These are phyloP conservation scores for Xylariaceae sp. DNA, from an alignment of 2,329 filamentous ascomycete species.

Conservation along the genomic window DNA sequence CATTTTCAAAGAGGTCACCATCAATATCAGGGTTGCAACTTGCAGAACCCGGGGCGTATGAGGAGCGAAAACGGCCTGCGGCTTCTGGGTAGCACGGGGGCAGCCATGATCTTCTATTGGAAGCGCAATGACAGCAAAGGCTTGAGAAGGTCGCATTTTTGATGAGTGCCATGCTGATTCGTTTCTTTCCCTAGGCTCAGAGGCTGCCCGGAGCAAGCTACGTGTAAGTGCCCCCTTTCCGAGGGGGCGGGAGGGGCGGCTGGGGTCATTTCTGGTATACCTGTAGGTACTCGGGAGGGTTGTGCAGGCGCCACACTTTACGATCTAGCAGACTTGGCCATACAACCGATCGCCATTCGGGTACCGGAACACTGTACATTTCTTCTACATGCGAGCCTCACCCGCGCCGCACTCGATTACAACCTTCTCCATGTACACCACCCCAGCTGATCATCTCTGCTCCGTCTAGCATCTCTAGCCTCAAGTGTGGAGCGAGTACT, in stretches of 20 bases:
- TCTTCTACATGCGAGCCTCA: constrained; percentile 16
- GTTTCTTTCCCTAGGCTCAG: constrained; percentile 11
- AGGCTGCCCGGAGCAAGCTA: constrained; percentile 19
- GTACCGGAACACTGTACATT: constrained; percentile 20
- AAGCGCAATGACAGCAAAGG: constrained; percentile 10
- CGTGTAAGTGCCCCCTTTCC: constrained; percentile 29
- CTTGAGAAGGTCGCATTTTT: constrained; percentile 13
- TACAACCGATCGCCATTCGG: constrained; percentile 24
- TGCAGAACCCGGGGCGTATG: constrained; percentile 3
- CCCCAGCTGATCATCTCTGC: constrained; percentile 5
- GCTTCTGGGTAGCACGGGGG: constrained; percentile 11
- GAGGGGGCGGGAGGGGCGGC: constrained; percentile 28
- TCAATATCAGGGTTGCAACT: constrained; percentile 1
- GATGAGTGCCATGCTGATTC: constrained; percentile 18
- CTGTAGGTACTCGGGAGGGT: constrained; percentile 24
- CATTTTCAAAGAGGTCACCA: constrained; percentile 3
- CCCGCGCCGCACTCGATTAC: constrained; percentile 15
- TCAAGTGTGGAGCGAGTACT: neutral
- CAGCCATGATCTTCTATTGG: constrained; percentile 5
- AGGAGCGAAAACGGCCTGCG: constrained; percentile 9
- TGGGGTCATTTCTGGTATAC: constrained; percentile 22
- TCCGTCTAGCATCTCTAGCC: neutral
- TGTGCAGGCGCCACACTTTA: constrained; percentile 31
- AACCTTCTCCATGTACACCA: constrained; percentile 9
- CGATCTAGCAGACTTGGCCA: constrained; percentile 26